phyloP scores from a whole-genome alignment of 345 rosid species.

The Melastoma malabathricum region DNA sequence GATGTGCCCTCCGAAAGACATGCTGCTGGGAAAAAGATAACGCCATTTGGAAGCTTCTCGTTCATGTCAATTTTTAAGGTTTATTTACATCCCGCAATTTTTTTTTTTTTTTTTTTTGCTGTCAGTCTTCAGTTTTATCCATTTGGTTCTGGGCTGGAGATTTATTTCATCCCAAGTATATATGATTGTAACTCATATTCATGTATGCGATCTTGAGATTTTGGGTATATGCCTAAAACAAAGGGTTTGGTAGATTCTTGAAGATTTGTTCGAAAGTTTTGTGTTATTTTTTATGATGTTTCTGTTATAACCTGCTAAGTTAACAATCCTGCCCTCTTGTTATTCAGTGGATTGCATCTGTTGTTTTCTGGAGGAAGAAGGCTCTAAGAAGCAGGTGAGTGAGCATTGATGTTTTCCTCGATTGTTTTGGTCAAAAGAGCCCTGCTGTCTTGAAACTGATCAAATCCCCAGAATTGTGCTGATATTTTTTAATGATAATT shows the following conservation, averaged over 20 bases:
- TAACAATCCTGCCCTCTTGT: conserved; percentile 1
- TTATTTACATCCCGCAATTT: not conserved
- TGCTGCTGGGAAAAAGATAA: conserved; percentile 32
- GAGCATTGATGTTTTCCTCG: not conserved
- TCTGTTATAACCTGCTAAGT: not conserved
- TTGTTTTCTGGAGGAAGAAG: conserved; percentile 73
- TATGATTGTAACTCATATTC: too few species aligned
- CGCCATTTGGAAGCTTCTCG: conserved; percentile 27
- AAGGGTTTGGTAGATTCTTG: too few species aligned
- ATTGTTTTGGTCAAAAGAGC: not conserved
- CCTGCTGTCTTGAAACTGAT: too few species aligned
- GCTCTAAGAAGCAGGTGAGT: conserved; percentile 88
- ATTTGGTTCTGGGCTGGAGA: too few species aligned
- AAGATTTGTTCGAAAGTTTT: not conserved
- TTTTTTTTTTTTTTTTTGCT: not conserved
- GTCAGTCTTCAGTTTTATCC: too few species aligned
- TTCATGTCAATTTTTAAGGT: conserved; percentile 73
- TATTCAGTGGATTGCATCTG: conserved; percentile 66
- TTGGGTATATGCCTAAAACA: too few species aligned
- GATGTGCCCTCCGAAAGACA: conserved; percentile 52
- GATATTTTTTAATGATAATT: not conserved
- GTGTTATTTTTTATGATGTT: too few species aligned
- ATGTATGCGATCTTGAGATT: too few species aligned
- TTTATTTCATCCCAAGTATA: too few species aligned
- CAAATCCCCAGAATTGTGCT: too few species aligned